Base-by-base conservation (phyloP, 2,329 filamentous ascomycete genomes). In the Cyphellophora attinorum region DNA sequence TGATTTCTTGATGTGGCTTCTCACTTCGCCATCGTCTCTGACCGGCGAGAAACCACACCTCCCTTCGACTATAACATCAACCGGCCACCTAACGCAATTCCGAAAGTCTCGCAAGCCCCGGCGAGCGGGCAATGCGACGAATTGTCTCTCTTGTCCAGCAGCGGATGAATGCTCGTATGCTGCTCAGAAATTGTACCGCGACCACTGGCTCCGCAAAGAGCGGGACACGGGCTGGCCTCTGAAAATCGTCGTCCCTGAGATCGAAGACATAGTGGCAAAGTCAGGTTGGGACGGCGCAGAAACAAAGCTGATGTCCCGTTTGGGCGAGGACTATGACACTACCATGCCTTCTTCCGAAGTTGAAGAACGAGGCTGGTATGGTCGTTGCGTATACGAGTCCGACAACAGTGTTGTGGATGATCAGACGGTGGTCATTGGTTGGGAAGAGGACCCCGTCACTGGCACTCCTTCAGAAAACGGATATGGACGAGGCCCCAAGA, bases 391-490 rank as follows among this genome's bases (percentile, higher is more conserved):
- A 2, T 96, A 79, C 61, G 91, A 95, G 55, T 68, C 79, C 4
- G 86, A 93, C 60, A 98, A 96, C 59, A 79, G 93, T 51, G 91
- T 96, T 27, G 85, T 79, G 51, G 91, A 98, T 56, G 85, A 96
- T 51, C 89, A 96, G 57, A 72, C 81, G 16, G 91, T 96, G 13
- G 89, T 82, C 0, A 75, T 96, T 34, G 76, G 73, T 3, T 96
- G 89, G 86, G 81, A 86, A 10, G 84, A 93, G 29, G 78, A 83
- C 40, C 46, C 34, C 39, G 44, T 48, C 38, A 41, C 45, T 40
- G n/a, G n/a, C 21, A 25, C 21, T n/a, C 21, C 21, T 8, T 3
- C 37, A 16, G 14, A 35, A 11, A 15, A 29, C 19, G 39, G 38
- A 13, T 59, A 49, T 29, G 56, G 59, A 33, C 66, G 76, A 15